A percentile compares a stretch with the other conserved stretches of the same genome.
phyloP scores from a whole-genome alignment of 345 rosid species.

The Hypericum androsaemum region DNA sequence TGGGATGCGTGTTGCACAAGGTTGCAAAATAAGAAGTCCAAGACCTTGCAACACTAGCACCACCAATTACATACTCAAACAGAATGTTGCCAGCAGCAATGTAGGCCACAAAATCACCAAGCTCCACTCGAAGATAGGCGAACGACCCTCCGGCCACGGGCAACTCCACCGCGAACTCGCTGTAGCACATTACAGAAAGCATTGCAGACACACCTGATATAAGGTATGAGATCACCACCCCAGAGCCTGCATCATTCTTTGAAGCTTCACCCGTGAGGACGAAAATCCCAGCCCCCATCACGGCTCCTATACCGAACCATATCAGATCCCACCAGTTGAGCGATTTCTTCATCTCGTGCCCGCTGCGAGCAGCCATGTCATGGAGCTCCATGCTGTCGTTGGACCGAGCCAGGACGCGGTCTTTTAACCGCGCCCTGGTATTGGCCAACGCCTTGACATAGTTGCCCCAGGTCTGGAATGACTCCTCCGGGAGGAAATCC shows the following conservation, averaged over 20 bases:
- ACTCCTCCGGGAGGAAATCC: conserved; percentile 1
- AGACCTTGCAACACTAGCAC: conserved; percentile 18
- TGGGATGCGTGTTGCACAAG: conserved; percentile 12
- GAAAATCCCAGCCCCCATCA: conserved; percentile 19
- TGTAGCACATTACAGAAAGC: conserved; percentile 22
- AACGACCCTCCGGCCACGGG: conserved; percentile 18
- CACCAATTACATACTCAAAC: conserved; percentile 16
- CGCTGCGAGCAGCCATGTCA: background rate
- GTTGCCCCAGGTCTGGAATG: background rate
- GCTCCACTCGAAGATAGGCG: conserved; percentile 13
- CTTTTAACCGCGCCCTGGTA: background rate
- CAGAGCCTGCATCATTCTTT: conserved; percentile 14
- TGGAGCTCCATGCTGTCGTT: background rate
- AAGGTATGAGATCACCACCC: conserved; percentile 15
- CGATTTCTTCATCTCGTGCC: background rate
- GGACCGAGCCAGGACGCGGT: conserved; percentile 3
- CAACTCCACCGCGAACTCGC: conserved; percentile 22
- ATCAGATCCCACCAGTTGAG: conserved; percentile 22
- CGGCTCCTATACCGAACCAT: conserved; percentile 20
- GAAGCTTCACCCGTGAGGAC: conserved; percentile 21
- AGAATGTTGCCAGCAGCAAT: conserved; percentile 21
- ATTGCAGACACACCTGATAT: conserved; percentile 19
- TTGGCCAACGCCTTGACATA: background rate
- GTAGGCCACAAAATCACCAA: conserved; percentile 19
- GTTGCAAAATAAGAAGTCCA: conserved; percentile 26